Evolutionary conservation across 2,329 filamentous ascomycete genomes (phyloP), one percentile per base, ranked within the genome.

Genomic region (Penicillium sp.): DNA sequence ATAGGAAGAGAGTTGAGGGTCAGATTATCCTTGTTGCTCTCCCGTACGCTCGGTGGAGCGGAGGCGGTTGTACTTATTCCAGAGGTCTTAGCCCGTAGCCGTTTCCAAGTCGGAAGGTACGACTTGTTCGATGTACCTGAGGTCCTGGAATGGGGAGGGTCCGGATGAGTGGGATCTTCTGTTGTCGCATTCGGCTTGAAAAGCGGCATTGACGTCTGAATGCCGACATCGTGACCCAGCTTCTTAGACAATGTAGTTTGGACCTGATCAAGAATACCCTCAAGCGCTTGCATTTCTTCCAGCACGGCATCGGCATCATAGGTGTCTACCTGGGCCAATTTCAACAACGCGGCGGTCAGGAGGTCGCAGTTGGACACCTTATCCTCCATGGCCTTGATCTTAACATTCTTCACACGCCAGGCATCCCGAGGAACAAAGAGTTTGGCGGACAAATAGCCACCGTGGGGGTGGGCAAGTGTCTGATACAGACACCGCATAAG

Each of bases 401-500:
- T 98, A 52, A 97, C 93, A 27, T 91, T 92, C 70, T 93, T 93
- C 8, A 97, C 93, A 55, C 87, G 85, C 95, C 95, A 99, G 3
- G 95, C 91, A 70, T 98, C 93, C 51, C 90, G 85, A 6, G 95
- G 93, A 5, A 99, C 84, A 70, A 99, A 99, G 0, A 99, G 83
- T 67, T 92, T 93, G 22, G 88, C 93, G 52, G 93, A 96, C 21
- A 99, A 71, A 70, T 97, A 99, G 16, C 93, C 95, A 37, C 95
- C 95, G 24, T 91, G 87, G 2, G 93, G 91, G 69, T 99, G 93
- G 19, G 88, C 89, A 45, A 99, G 86, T 0, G 93, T 96, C 72
- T 97, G 91, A 70, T 95, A 96, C 26, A 99, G 82, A 60, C 90
- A 93, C 53, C 95, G 87, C 91, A 99, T 96, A 45, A 99, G 81